Evolutionary conservation across 257 asterid species (phyloP), one percentile per base, ranked within the genome.

Genomic region (Fraxinus pennsylvanica): DNA sequence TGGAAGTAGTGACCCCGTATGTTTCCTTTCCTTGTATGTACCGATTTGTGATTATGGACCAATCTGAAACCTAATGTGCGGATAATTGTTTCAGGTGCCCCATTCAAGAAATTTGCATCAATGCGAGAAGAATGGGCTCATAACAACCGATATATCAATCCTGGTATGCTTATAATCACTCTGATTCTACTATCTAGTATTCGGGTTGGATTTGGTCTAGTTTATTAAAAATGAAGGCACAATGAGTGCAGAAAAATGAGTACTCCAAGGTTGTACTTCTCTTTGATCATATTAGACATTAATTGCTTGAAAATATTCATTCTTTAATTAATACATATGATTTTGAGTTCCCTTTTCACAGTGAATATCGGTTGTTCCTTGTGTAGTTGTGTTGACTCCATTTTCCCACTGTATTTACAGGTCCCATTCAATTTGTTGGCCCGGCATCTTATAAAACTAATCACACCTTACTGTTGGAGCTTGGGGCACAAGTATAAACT

Each of bases 361-460:
- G 71, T 63, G 27, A 22, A 3, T 4, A 13, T 36, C 0, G 19
- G 4, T 22, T 69, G 35, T 72, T 52, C 32, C 43, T 52, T 22
- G 19, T 75, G 76, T 82, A 22, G 52, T 52, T 22, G 19, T 75
- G 76, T 82, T 29, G 52, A 30, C 19, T 22, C 19, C 21, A 35
- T 41, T 68, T 79, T 75, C 38, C 22, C 29, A 32, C 17, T 27
- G 35, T 36, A 41, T 81, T 30, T 54, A 43, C 90, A 94, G 99
- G 99, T 76, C 99, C 99, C 50, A 94, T 92, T 81, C 98, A 94
- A 78, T 94, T 94, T 72, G 88, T 86, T 45, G 97, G 99, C 74
- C 96, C 98, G 15, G 83, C 84, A 50, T 81, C 98, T 63, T 85
- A 76, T 83, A 80, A 86, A 36, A 83, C 89, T 52, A 92, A 86